A percentile compares a stretch with the other conserved stretches of the same genome.
Evolutionary conservation across 2,329 filamentous ascomycete genomes (phyloP).

Genomic region (Xylaria arbuscula): DNA sequence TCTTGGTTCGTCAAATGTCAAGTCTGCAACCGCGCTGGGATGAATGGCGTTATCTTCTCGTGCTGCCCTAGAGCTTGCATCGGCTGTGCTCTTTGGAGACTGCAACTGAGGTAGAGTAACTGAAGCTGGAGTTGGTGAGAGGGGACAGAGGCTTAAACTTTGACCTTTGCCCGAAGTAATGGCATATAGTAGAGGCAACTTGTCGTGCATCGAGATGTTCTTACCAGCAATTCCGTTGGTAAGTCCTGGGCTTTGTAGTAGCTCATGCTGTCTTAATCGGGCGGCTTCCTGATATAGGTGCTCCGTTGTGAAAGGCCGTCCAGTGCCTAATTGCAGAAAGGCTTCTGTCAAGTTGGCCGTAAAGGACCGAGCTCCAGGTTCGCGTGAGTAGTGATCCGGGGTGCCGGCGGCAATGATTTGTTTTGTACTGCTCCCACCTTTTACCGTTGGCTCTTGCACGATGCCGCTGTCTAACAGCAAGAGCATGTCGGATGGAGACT

Average conservation of each 20-base stretch:
- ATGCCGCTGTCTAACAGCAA: slow-evolving; percentile 72
- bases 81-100: slow-evolving; percentile 47
- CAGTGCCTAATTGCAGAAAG: slow-evolving; percentile 63
- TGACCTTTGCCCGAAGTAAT: slow-evolving; percentile 66
- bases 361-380: slow-evolving; percentile 64
- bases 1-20: slow-evolving; percentile 71
- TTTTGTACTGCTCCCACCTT: slow-evolving; percentile 67
- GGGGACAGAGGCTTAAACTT: slow-evolving; percentile 63
- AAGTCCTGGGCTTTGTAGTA: slow-evolving; percentile 55
- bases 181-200: slow-evolving; percentile 65
- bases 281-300: slow-evolving; percentile 67
- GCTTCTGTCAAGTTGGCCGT: slow-evolving; percentile 67
- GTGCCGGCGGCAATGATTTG: slow-evolving; percentile 71
- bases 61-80: slow-evolving; percentile 46
- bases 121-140: slow-evolving; percentile 50
- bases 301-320: slow-evolving; percentile 67
- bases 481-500: slow-evolving; percentile 71
- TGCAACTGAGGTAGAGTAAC: slow-evolving; percentile 46
- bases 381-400: slow-evolving; percentile 61
- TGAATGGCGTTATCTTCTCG: slow-evolving; percentile 59
- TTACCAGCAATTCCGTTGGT: slow-evolving; percentile 58
- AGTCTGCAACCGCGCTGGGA: slow-evolving; percentile 61
- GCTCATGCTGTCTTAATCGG: slow-evolving; percentile 58
- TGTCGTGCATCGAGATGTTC: slow-evolving; percentile 50
- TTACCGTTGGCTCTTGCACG: slow-evolving; percentile 61